Percentiles rank a stretch among this genome's conserved stretches.
Conservation (phyloP, 495 filamentous ascomycete species). For the Cryomyces minteri region DNA sequence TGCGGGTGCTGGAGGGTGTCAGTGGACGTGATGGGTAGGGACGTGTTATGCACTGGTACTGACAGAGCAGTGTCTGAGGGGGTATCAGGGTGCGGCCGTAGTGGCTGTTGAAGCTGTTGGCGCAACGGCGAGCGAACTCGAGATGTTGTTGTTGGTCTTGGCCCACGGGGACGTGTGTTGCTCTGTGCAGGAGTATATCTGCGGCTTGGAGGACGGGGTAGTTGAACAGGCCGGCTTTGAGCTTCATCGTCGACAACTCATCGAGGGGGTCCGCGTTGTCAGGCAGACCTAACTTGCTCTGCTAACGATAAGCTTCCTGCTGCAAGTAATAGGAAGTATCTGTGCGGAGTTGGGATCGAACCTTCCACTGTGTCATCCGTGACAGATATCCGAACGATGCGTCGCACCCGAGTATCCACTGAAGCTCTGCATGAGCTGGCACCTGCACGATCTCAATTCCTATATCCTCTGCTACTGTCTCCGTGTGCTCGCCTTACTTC, state of each 20-base stretch:
- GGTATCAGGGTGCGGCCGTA: constrained; percentile 43
- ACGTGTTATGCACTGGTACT: constrained; percentile 7
- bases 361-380: constrained; percentile 98
- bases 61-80: constrained; percentile 65
- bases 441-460: constrained; percentile 27
- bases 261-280: constrained; percentile 35
- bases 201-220: constrained; percentile 94
- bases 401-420: constrained; percentile 89
- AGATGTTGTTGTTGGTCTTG: constrained; percentile 88
- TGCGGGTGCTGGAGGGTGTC: constrained; percentile 35
- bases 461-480: background rate
- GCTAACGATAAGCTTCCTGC: background rate
- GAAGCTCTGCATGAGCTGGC: constrained; percentile 64
- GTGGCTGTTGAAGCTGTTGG: constrained; percentile 62
- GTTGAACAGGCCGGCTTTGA: constrained; percentile 86
- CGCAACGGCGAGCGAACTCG: constrained; percentile 74
- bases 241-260: constrained; percentile 29
- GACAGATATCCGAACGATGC: constrained; percentile 77
- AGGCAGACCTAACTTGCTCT: constrained; percentile 52
- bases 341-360: constrained; percentile 10
- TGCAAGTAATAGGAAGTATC: background rate
- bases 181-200: constrained; percentile 71
- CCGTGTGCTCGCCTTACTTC: constrained; percentile 23
- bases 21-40: constrained; percentile 1
- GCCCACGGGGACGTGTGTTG: constrained; percentile 91